These are phyloP conservation scores for Sanghuangporus baumii DNA, from an alignment of 1,284 basidiomycete species.

Conservation along the genomic window DNA sequence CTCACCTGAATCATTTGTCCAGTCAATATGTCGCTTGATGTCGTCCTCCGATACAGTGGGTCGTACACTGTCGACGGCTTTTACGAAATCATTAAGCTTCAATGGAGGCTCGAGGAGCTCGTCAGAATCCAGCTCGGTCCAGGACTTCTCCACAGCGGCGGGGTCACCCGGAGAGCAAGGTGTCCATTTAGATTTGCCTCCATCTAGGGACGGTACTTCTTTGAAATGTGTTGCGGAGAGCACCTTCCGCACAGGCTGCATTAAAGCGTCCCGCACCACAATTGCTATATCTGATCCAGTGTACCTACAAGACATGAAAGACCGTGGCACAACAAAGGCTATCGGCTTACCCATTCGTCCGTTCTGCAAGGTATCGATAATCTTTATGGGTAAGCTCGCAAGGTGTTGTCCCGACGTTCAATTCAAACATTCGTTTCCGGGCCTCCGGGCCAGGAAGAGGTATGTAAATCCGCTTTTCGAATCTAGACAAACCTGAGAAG, in stretches of 20 bases:
- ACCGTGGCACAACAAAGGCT: background rate
- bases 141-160: conserved; percentile 83
- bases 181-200: conserved; percentile 60
- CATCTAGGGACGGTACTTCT: conserved; percentile 34
- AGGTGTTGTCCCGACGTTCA: conserved; percentile 92
- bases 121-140: conserved; percentile 90
- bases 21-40: conserved; percentile 86
- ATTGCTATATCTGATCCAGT: conserved; percentile 96
- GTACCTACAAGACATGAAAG: conserved; percentile 43
- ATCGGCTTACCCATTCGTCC: conserved; percentile 73
- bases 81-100: conserved; percentile 79
- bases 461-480: conserved; percentile 98
- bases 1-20: conserved; percentile 84
- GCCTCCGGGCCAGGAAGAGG: conserved; percentile 93
- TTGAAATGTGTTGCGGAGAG: conserved; percentile 96
- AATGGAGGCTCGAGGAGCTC: conserved; percentile 86
- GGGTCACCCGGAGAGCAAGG: conserved; percentile 95
- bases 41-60: conserved; percentile 90
- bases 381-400: conserved; percentile 79
- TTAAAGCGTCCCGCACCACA: conserved; percentile 93
- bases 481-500: conserved; percentile 40
- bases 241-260: conserved; percentile 98
- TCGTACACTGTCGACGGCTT: conserved; percentile 75
- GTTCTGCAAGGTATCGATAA: conserved; percentile 76
- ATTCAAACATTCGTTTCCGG: conserved; percentile 93